These are phyloP conservation scores for Penicillium olsonii DNA, from an alignment of 2,329 filamentous ascomycete species.

Conservation along the genomic window DNA sequence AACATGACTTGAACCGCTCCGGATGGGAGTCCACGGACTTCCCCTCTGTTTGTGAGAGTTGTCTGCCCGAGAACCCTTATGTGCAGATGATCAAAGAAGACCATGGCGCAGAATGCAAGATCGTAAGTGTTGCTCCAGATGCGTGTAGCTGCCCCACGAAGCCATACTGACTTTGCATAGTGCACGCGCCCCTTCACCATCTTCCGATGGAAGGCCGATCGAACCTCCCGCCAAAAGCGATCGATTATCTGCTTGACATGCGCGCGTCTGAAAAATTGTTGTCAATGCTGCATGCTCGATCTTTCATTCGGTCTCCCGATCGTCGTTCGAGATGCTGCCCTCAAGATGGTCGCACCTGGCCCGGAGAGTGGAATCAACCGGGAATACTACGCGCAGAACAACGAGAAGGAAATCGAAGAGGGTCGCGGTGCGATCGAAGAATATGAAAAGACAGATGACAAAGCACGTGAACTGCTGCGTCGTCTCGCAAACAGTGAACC, in stretches of 20 bases:
- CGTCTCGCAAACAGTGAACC: conserved; percentile 89
- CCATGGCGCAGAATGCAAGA: conserved; percentile 81
- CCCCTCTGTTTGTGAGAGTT: conserved; percentile 70
- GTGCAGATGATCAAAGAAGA: conserved; percentile 99
- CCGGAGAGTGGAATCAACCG: conserved; percentile 91
- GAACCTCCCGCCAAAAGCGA: conserved; percentile 85
- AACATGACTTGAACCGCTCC: conserved; percentile 90
- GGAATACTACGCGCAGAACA: conserved; percentile 97
- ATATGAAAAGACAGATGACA: conserved; percentile 96
- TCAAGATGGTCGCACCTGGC: conserved; percentile 96
- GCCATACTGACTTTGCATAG: conserved; percentile 21
- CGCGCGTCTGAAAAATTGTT: conserved; percentile 96
- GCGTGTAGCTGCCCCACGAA: not conserved
- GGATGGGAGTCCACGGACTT: conserved; percentile 80
- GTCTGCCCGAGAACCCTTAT: conserved; percentile 93
- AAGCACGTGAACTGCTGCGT: conserved; percentile 83
- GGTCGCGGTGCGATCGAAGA: conserved; percentile 81
- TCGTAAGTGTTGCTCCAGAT: conserved; percentile 38
- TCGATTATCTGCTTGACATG: conserved; percentile 97
- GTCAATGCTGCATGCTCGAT: conserved; percentile 98
- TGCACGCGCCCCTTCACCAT: conserved; percentile 96
- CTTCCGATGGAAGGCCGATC: conserved; percentile 91
- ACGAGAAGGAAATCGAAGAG: conserved; percentile 93
- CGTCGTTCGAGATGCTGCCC: conserved; percentile 87
- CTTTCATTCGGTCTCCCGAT: conserved; percentile 93